Percentiles rank a stretch among this genome's conserved stretches.
phyloP scores from a whole-genome alignment of 768 basidiomycete genomes.

The Phaffia tasmanica region DNA sequence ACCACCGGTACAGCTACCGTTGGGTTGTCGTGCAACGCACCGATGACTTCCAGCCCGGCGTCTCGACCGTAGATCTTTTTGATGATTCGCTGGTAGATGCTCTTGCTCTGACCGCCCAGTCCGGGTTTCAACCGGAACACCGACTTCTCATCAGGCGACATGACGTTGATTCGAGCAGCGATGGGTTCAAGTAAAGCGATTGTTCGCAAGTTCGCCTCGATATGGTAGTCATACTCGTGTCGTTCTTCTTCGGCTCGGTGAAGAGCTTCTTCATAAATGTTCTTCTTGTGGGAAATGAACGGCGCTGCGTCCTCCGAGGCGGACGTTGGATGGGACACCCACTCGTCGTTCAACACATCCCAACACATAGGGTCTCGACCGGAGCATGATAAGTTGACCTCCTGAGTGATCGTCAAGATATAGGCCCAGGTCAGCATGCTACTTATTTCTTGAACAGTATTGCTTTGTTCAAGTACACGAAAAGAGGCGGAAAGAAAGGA shows the following conservation, averaged over 20 bases:
- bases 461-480: too few species aligned
- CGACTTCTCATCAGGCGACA: slow-evolving; percentile 75
- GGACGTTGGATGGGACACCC: slow-evolving; percentile 99
- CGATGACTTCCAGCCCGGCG: slow-evolving; percentile 37
- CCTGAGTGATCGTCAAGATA: slow-evolving; percentile 43
- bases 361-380: slow-evolving; percentile 88
- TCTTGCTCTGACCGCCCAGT: slow-evolving; percentile 76
- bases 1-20: slow-evolving; percentile 84
- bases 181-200: slow-evolving; percentile 86
- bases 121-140: slow-evolving; percentile 71
- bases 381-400: slow-evolving; percentile 79
- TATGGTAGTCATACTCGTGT: slow-evolving; percentile 91
- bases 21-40: slow-evolving; percentile 80
- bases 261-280: slow-evolving; percentile 84
- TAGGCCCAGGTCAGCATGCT: slow-evolving; percentile 13
- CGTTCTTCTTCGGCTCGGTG: slow-evolving; percentile 97
- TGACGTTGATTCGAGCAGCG: slow-evolving; percentile 67
- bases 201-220: slow-evolving; percentile 80
- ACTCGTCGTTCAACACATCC: slow-evolving; percentile 90
- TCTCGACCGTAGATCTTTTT: slow-evolving; percentile 79
- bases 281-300: slow-evolving; percentile 82
- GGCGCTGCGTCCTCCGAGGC: slow-evolving; percentile 93
- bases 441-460: too few species aligned
- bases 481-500: slow-evolving; percentile 27
- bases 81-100: slow-evolving; percentile 81